Evolutionary conservation across 768 basidiomycete genomes (phyloP).

Genomic region (Amanita thiersii): DNA sequence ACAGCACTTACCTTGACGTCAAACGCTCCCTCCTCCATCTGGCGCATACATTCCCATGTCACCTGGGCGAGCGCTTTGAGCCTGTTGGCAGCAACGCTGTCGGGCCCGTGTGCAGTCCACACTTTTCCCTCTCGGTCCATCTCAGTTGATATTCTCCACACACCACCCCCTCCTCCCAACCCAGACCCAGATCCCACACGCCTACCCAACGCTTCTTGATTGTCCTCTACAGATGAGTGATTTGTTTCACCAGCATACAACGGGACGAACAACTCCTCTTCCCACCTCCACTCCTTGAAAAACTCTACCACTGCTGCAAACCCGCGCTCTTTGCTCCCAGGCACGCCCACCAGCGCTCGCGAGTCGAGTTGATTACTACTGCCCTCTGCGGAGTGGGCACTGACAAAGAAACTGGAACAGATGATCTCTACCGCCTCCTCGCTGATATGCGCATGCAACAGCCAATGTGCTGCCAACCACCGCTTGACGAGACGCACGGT

Average conservation of each 20-base stretch:
- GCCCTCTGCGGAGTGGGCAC: not conserved
- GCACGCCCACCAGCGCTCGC: constrained; percentile 34
- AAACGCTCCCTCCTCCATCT: constrained; percentile 38
- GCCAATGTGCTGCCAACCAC: constrained; percentile 89
- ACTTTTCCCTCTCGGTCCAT: constrained; percentile 63
- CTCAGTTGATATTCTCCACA: constrained; percentile 78
- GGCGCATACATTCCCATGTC: constrained; percentile 52
- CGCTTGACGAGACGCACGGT: constrained; percentile 87
- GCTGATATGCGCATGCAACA: constrained; percentile 64
- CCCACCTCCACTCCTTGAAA: constrained; percentile 81
- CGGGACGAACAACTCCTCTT: constrained; percentile 64
- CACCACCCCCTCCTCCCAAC: constrained; percentile 25
- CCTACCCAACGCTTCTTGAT: not conserved
- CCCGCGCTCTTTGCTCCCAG: constrained; percentile 71
- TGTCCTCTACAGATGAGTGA: constrained; percentile 15
- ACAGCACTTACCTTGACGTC: constrained; percentile 48
- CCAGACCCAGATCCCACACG: constrained; percentile 14
- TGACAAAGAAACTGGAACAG: constrained; percentile 69
- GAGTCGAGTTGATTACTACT: constrained; percentile 29
- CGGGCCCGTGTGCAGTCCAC: constrained; percentile 69
- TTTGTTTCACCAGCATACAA: constrained; percentile 38
- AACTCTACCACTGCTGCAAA: constrained; percentile 69
- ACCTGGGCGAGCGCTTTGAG: constrained; percentile 69
- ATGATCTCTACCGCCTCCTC: constrained; percentile 82
- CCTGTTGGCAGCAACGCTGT: constrained; percentile 65